Evolutionary conservation across 768 basidiomycete genomes (phyloP).

Genomic region (Collybia nuda): DNA sequence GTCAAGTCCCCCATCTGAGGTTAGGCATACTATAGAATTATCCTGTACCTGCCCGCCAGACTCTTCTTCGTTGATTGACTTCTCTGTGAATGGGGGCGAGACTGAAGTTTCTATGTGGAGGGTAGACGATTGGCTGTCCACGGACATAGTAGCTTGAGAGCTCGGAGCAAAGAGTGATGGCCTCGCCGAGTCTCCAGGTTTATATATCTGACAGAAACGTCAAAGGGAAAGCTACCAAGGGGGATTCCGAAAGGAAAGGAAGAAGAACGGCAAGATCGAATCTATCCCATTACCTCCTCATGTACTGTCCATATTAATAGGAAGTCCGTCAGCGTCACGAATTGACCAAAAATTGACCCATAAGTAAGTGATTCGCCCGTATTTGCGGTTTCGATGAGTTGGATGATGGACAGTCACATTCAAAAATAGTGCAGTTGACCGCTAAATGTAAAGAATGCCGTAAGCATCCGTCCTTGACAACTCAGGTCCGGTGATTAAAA

Average conservation of each 20-base stretch:
- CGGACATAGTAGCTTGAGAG: slow-evolving; percentile 3
- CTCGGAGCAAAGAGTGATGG: neutral
- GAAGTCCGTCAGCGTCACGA: neutral
- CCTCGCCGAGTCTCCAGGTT: neutral
- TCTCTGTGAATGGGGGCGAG: neutral
- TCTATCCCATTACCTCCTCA: neutral
- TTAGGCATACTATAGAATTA: neutral
- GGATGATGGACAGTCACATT: too few relatives aligned
- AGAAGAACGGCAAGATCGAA: neutral
- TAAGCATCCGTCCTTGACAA: too few relatives aligned
- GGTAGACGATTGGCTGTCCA: slow-evolving; percentile 6
- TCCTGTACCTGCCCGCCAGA: neutral
- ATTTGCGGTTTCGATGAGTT: neutral
- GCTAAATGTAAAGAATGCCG: too few relatives aligned
- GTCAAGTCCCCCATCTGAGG: slow-evolving; percentile 34
- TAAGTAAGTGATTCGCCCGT: neutral
- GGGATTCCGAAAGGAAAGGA: neutral
- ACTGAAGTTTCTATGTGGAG: neutral
- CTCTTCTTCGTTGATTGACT: neutral
- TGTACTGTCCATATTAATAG: neutral
- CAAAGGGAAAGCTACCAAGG: neutral
- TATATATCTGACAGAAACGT: neutral
- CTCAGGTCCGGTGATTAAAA: too few relatives aligned
- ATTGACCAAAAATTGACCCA: neutral
- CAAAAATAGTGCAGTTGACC: too few relatives aligned